These are phyloP conservation scores for Tilletia horrida DNA, from an alignment of 1,284 basidiomycete genomes.

Conservation along the genomic window DNA sequence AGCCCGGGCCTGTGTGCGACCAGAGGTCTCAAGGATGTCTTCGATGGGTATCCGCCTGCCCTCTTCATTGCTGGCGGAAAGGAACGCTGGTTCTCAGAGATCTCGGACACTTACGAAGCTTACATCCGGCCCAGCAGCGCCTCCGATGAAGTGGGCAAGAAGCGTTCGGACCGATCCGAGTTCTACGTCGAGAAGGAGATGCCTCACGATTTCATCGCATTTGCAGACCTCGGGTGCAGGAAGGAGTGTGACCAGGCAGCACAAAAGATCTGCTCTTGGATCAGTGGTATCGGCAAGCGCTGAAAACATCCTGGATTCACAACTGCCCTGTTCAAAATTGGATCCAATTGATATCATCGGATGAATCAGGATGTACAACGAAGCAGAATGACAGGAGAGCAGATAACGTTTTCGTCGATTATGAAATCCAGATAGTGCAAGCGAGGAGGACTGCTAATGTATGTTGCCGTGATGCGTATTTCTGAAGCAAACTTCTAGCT, in stretches of 20 bases:
- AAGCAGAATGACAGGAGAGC: no score
- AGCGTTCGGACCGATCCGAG: background rate
- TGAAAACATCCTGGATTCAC: no score
- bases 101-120: background rate
- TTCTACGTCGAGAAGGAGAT: background rate
- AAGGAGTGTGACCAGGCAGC: background rate
- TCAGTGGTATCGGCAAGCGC: no score
- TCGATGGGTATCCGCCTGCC: background rate
- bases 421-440: no score
- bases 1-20: background rate
- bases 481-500: no score
- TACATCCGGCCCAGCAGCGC: background rate
- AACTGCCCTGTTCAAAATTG: no score
- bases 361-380: no score
- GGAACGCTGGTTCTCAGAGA: slow-evolving; percentile 10
- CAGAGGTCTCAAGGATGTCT: background rate
- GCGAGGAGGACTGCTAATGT: no score
- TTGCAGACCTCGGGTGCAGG: background rate
- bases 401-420: no score
- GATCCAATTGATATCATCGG: no score
- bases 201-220: background rate
- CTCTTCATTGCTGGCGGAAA: slow-evolving; percentile 16
- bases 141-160: background rate
- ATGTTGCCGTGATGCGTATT: no score
- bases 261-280: background rate